These are phyloP conservation scores for Backusella westeae DNA, from an alignment of 192 early-diverging fungal species.

Conservation along the genomic window DNA sequence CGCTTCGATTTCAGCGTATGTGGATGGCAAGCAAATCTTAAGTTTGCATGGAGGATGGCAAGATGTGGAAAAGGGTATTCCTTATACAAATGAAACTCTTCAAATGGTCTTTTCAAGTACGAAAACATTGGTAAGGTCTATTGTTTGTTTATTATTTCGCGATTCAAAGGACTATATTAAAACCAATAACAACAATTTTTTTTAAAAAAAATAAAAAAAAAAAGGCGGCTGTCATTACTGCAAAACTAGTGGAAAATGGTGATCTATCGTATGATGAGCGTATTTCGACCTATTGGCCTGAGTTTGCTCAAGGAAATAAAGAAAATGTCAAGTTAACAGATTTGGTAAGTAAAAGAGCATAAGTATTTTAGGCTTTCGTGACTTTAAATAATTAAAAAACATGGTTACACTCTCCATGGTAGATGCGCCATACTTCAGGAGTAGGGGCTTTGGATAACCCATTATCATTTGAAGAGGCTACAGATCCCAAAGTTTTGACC, in stretches of 20 bases:
- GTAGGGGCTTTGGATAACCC: conserved; percentile 58
- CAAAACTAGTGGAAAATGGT: conserved; percentile 56
- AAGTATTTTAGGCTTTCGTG: background rate
- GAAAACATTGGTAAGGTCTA: conserved; percentile 52
- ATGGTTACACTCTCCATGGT: background rate
- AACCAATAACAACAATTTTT: background rate
- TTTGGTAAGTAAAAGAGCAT: conserved; percentile 29
- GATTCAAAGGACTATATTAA: conserved; percentile 42
- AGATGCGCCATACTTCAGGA: conserved; percentile 61
- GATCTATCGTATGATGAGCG: conserved; percentile 47
- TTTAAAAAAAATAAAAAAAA: too few species aligned
- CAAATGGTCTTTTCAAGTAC: conserved; percentile 65
- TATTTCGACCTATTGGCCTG: conserved; percentile 67
- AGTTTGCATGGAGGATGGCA: conserved; percentile 65
- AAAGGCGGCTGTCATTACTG: conserved; percentile 50
- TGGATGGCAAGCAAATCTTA: conserved; percentile 52
- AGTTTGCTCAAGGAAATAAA: conserved; percentile 71
- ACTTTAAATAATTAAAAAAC: background rate
- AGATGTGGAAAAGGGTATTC: conserved; percentile 21
- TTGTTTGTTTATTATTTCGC: background rate
- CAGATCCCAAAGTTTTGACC: conserved; percentile 52
- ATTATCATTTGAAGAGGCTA: conserved; percentile 42
- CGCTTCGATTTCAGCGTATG: conserved; percentile 43
- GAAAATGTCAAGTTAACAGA: conserved; percentile 61
- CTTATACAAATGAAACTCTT: conserved; percentile 55